Percentiles rank a stretch among this genome's conserved stretches.
These are phyloP conservation scores for Fusarium brevicatenulatum DNA, from an alignment of 2,329 filamentous ascomycete genomes.

Conservation along the genomic window DNA sequence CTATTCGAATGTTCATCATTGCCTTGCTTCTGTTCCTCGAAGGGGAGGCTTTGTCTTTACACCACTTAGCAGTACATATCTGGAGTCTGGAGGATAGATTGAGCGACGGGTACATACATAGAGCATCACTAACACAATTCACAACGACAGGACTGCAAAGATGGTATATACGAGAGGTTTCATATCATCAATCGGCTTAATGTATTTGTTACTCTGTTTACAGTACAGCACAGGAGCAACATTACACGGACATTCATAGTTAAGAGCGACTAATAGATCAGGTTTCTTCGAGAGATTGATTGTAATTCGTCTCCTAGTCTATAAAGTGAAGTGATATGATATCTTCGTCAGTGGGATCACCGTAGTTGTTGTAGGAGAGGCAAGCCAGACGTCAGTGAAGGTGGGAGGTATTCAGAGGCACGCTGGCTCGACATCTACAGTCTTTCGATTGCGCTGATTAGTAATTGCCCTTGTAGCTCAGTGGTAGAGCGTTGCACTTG, in stretches of 20 bases:
- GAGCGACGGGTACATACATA: no score
- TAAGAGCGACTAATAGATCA: neutral
- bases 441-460: neutral
- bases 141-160: neutral
- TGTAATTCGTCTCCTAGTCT: no score
- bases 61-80: neutral
- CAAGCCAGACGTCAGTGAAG: neutral
- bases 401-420: no score
- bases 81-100: neutral
- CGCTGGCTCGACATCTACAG: neutral
- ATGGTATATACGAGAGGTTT: neutral
- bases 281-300: neutral
- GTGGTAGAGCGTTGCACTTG: slow-evolving; percentile 41
- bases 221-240: neutral
- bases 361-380: neutral
- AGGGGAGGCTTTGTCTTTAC: neutral
- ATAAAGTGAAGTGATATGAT: neutral
- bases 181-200: neutral
- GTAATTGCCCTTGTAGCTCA: slow-evolving; percentile 35
- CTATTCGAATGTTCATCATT: neutral
- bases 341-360: neutral
- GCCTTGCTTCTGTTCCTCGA: neutral
- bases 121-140: neutral
- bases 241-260: neutral
- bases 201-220: neutral